These are phyloP conservation scores for Amphibolis antarctica DNA, from an alignment of 106 monocot genomes.

Conservation along the genomic window DNA sequence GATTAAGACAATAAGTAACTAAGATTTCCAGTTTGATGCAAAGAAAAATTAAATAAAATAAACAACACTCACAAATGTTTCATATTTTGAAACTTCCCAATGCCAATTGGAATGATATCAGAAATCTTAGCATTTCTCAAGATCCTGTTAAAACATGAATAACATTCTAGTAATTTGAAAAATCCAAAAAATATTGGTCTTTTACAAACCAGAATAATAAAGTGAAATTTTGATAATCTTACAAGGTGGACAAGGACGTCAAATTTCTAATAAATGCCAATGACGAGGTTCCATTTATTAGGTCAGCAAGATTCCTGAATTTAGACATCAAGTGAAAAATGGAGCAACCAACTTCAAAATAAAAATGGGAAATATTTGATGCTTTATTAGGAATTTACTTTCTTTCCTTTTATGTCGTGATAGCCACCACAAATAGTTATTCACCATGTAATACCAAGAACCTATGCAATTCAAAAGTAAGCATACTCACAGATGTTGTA, in stretches of 20 bases:
- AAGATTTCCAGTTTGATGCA: not conserved
- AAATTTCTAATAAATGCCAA: not conserved
- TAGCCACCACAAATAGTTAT: no score
- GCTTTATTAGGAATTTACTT: no score
- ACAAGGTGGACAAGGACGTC: not conserved
- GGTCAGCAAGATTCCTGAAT: not conserved
- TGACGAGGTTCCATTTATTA: not conserved
- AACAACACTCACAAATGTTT: slow-evolving; percentile 33
- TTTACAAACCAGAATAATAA: no score
- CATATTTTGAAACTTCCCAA: not conserved
- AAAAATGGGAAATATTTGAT: no score
- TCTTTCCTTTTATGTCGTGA: no score
- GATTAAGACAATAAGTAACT: not conserved
- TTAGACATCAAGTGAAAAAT: not conserved
- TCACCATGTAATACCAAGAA: no score
- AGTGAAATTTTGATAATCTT: not conserved
- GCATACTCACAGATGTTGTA: slow-evolving; percentile 8
- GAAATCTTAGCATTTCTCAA: no score
- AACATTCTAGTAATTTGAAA: no score
- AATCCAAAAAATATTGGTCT: no score
- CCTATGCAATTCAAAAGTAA: not conserved
- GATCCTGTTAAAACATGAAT: no score
- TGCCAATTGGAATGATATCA: no score
- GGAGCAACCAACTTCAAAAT: no score
- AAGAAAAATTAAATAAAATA: not conserved